Evolutionary conservation across 108 stramenopile genomes (phyloP).

Genomic region (Nitzschia sp.): DNA sequence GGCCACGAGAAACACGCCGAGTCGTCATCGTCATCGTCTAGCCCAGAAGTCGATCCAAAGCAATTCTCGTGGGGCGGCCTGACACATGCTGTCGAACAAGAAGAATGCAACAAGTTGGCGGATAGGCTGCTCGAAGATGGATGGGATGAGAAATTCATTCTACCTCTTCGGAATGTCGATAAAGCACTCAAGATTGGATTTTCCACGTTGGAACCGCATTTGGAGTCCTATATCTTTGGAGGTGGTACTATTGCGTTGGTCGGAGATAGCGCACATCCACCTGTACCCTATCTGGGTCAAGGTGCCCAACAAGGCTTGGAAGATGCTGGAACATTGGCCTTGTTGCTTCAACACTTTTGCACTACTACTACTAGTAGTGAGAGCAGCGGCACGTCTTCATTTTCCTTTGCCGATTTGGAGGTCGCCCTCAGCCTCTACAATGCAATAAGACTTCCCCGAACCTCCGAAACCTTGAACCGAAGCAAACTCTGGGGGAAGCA

Average conservation of each 20-base stretch:
- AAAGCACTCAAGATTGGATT: slow-evolving; percentile 50
- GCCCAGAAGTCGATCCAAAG: background rate
- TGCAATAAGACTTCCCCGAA: slow-evolving; percentile 46
- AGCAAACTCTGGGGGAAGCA: slow-evolving; percentile 49
- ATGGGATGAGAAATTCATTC: slow-evolving; percentile 58
- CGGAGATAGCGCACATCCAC: slow-evolving; percentile 72
- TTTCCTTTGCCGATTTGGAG: slow-evolving; percentile 4
- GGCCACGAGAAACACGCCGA: background rate
- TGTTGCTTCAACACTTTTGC: slow-evolving; percentile 44
- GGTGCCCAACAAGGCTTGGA: slow-evolving; percentile 72
- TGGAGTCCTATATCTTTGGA: slow-evolving; percentile 24
- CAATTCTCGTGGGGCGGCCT: slow-evolving; percentile 48
- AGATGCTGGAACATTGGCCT: slow-evolving; percentile 59
- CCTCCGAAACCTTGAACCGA: slow-evolving; percentile 37
- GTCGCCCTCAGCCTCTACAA: slow-evolving; percentile 52
- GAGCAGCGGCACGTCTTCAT: background rate
- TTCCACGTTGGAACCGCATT: slow-evolving; percentile 26
- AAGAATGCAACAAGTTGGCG: slow-evolving; percentile 51
- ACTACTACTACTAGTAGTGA: background rate
- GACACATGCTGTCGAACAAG: slow-evolving; percentile 38
- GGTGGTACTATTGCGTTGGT: slow-evolving; percentile 44
- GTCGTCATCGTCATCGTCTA: background rate
- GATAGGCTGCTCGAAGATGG: slow-evolving; percentile 48
- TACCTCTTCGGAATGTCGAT: slow-evolving; percentile 33
- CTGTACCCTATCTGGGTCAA: slow-evolving; percentile 71